Conservation (phyloP, 805 yeast genomes). For the Nakazawaea ishiwadae region DNA sequence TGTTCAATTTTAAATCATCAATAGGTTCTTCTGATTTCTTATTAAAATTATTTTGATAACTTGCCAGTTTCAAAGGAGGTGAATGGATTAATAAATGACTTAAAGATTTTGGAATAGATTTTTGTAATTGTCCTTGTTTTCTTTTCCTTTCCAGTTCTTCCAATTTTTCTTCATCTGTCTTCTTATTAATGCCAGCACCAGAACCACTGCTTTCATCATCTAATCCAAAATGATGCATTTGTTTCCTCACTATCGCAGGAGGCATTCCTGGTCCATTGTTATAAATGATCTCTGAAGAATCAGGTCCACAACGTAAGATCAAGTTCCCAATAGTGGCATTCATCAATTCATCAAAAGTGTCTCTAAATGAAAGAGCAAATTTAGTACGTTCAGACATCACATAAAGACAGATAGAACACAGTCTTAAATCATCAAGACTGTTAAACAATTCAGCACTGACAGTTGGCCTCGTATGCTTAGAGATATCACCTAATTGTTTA, state of each 20-base stretch:
- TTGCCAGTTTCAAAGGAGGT: slow-evolving; percentile 27
- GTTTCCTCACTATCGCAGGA: slow-evolving; percentile 50
- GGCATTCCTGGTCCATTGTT: slow-evolving; percentile 48
- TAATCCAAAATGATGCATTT: slow-evolving; percentile 30
- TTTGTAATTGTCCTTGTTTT: slow-evolving; percentile 46
- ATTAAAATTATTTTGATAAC: slow-evolving; percentile 27
- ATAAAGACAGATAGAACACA: slow-evolving; percentile 59
- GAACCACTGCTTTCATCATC: slow-evolving; percentile 19
- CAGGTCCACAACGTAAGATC: slow-evolving; percentile 60
- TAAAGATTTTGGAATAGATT: slow-evolving; percentile 51
- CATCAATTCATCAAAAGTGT: slow-evolving; percentile 64
- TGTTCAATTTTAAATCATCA: slow-evolving; percentile 19
- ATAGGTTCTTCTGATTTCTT: too few relatives aligned
- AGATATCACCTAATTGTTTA: slow-evolving; percentile 48
- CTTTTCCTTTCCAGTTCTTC: slow-evolving; percentile 46
- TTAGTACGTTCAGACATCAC: slow-evolving; percentile 65
- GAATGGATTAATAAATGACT: slow-evolving; percentile 42
- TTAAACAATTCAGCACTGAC: slow-evolving; percentile 49
- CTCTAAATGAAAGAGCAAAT: slow-evolving; percentile 58
- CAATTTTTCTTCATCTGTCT: slow-evolving; percentile 29
- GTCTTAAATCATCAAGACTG: slow-evolving; percentile 58
- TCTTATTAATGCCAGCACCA: too few relatives aligned
- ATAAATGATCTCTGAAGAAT: slow-evolving; percentile 52
- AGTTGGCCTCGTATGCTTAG: slow-evolving; percentile 56
- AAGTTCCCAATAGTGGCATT: slow-evolving; percentile 59